Percentiles rank a stretch among this genome's conserved stretches.
Evolutionary conservation across 176 grass and related monocot genomes (phyloP).

Genomic region (Saccharum spontaneum): DNA sequence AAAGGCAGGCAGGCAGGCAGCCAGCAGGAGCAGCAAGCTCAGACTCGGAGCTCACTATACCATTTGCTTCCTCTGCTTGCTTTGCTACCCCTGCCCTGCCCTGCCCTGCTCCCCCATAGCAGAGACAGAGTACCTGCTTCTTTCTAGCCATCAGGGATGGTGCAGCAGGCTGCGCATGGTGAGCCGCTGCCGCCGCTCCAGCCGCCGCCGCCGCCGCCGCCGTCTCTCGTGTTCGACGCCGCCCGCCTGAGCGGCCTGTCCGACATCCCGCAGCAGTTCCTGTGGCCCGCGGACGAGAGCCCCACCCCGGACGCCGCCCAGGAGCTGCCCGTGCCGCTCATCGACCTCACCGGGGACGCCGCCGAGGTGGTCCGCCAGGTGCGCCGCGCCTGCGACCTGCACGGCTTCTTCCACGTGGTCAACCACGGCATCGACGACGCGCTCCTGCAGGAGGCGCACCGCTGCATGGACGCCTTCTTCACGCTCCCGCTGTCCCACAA

Average conservation of each 20-base stretch:
- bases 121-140: too few relatives aligned
- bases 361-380: conserved; percentile 42
- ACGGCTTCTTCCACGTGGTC: conserved; percentile 94
- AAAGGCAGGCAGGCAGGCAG: too few relatives aligned
- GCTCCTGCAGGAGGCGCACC: conserved; percentile 64
- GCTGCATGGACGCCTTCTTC: conserved; percentile 81
- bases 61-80: too few relatives aligned
- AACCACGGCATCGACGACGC: conserved; percentile 76
- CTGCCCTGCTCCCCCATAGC: too few relatives aligned
- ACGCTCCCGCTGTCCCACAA: conserved; percentile 65
- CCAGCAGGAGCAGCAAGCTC: too few relatives aligned
- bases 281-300: conserved; percentile 78
- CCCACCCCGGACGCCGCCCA: conserved; percentile 48
- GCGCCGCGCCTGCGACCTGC: conserved; percentile 47
- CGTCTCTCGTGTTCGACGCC: conserved; percentile 60
- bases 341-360: conserved; percentile 62
- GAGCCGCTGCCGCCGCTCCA: too few relatives aligned
- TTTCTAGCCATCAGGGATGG: too few relatives aligned
- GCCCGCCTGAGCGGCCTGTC: conserved; percentile 37
- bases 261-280: conserved; percentile 75
- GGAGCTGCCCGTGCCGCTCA: conserved; percentile 66
- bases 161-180: background rate
- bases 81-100: too few relatives aligned
- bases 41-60: too few relatives aligned
- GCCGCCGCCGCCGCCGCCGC: background rate